Conservation (phyloP, 257 asterid genomes). For the Plantago elongata region DNA sequence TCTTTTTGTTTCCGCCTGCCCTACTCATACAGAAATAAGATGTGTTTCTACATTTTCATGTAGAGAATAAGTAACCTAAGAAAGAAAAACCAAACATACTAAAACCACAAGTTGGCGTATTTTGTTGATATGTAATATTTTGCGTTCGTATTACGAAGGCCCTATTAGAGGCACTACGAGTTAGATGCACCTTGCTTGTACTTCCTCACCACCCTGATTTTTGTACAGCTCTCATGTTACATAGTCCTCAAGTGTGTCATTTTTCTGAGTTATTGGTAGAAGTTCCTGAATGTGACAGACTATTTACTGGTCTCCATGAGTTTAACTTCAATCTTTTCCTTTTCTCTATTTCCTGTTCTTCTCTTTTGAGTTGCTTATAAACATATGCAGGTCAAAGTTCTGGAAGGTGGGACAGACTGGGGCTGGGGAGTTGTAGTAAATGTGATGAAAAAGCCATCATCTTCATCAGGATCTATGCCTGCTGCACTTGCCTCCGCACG, state of each 20-base stretch:
- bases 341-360: background rate
- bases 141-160: too few species aligned
- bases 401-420: conserved; percentile 97
- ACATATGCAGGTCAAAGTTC: conserved; percentile 66
- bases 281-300: too few species aligned
- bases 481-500: conserved; percentile 84
- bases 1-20: background rate
- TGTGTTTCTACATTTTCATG: too few species aligned
- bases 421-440: conserved; percentile 99
- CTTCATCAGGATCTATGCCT: conserved; percentile 72
- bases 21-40: too few species aligned
- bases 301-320: conserved; percentile 9
- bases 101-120: too few species aligned
- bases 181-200: too few species aligned
- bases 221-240: background rate
- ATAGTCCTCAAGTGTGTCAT: background rate
- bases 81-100: too few species aligned
- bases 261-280: background rate
- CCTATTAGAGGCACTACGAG: too few species aligned
- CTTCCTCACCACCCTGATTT: conserved; percentile 8
- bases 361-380: conserved; percentile 21
- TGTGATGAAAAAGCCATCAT: conserved; percentile 73
- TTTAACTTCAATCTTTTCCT: background rate
- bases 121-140: too few species aligned
- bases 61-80: too few species aligned